phyloP scores from a whole-genome alignment of 805 yeast genomes.

The Teunomyces gatunensis region DNA sequence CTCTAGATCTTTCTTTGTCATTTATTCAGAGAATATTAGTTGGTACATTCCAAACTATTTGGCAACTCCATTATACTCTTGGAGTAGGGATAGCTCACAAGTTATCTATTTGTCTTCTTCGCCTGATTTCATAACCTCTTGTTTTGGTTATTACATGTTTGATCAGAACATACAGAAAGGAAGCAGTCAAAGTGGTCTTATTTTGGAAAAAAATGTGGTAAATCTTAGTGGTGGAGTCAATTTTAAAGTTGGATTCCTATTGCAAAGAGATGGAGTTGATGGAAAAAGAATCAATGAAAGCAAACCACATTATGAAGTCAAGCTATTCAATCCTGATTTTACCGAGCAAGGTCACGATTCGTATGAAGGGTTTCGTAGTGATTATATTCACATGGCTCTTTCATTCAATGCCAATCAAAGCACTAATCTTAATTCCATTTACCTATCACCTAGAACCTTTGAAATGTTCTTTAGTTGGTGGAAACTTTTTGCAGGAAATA shows the following conservation, averaged over 20 bases:
- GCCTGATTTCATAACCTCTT: slow-evolving; percentile 40
- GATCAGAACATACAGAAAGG: slow-evolving; percentile 10
- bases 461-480: slow-evolving; percentile 81
- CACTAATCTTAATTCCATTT: slow-evolving; percentile 63
- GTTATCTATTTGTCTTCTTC: slow-evolving; percentile 47
- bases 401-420: slow-evolving; percentile 35
- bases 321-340: slow-evolving; percentile 56
- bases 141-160: slow-evolving; percentile 49
- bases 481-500: slow-evolving; percentile 74
- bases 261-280: slow-evolving; percentile 43
- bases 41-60: slow-evolving; percentile 78
- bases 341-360: slow-evolving; percentile 38
- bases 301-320: slow-evolving; percentile 59
- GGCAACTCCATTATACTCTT: slow-evolving; percentile 47
- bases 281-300: slow-evolving; percentile 44
- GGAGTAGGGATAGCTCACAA: slow-evolving; percentile 52
- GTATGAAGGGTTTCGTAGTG: slow-evolving; percentile 39
- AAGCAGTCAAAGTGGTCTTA: neutral
- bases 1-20: slow-evolving; percentile 63
- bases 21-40: slow-evolving; percentile 57
- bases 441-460: slow-evolving; percentile 69
- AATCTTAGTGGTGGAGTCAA: slow-evolving; percentile 59
- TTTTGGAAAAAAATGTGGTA: slow-evolving; percentile 54
- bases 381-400: slow-evolving; percentile 40
- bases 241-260: slow-evolving; percentile 55